Percentiles rank a stretch among this genome's conserved stretches.
Evolutionary conservation across 2,329 filamentous ascomycete genomes (phyloP).

Genomic region (Coleophoma crateriformis): DNA sequence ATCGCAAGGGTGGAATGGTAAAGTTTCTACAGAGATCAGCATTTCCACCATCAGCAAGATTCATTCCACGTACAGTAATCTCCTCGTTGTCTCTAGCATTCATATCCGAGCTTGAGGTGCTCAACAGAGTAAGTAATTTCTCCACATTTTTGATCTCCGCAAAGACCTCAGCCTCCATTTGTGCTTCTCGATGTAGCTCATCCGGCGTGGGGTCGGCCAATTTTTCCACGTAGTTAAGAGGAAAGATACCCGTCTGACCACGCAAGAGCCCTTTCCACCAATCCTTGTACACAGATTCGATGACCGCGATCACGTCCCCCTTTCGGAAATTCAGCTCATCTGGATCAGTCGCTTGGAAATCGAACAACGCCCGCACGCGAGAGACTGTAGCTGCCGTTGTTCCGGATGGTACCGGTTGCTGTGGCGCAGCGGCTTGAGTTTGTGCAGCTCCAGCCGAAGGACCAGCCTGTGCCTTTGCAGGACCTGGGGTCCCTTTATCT

Average conservation of each 20-base stretch:
- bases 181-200: conserved; percentile 89
- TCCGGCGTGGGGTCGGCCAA: conserved; percentile 89
- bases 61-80: conserved; percentile 61
- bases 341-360: conserved; percentile 89
- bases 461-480: conserved; percentile 31
- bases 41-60: background rate
- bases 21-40: conserved; percentile 48
- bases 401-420: conserved; percentile 64
- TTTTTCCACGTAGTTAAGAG: conserved; percentile 98
- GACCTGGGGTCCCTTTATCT: conserved; percentile 66
- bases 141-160: conserved; percentile 73
- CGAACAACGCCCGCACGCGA: conserved; percentile 85
- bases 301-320: conserved; percentile 92
- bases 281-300: conserved; percentile 98
- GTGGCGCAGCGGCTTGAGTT: conserved; percentile 30
- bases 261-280: conserved; percentile 98
- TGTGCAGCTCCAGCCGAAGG: conserved; percentile 31
- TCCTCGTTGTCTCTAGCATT: conserved; percentile 94
- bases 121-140: conserved; percentile 81
- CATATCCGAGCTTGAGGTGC: conserved; percentile 73
- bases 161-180: conserved; percentile 84
- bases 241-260: conserved; percentile 95
- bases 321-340: conserved; percentile 95
- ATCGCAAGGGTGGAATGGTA: conserved; percentile 95
- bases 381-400: conserved; percentile 96